phyloP scores from a whole-genome alignment of 352 stramenopile genomes.

The Phytopythium kandeliae region DNA sequence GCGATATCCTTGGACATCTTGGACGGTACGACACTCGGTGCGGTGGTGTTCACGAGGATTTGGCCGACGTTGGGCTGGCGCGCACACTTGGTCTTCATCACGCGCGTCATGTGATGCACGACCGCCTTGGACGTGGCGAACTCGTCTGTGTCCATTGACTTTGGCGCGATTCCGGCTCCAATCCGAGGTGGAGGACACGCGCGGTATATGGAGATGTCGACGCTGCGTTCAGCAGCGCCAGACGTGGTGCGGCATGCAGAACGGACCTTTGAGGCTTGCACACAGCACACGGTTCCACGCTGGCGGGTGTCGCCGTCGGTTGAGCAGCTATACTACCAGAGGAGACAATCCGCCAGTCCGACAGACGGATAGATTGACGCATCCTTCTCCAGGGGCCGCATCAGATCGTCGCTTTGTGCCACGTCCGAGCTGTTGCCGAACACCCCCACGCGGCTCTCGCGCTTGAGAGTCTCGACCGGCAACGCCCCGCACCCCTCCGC shows the following conservation, averaged over 20 bases:
- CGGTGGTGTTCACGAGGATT: conserved; percentile 95
- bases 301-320: conserved; percentile 6
- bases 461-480: conserved; percentile 62
- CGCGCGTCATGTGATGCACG: conserved; percentile 91
- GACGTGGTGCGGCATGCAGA: conserved; percentile 90
- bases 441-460: conserved; percentile 72
- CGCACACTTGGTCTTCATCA: conserved; percentile 88
- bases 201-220: conserved; percentile 34
- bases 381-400: conserved; percentile 21
- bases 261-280: conserved; percentile 94
- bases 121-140: conserved; percentile 95
- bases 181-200: conserved; percentile 74
- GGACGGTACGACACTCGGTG: conserved; percentile 88
- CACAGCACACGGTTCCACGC: conserved; percentile 91
- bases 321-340: not conserved
- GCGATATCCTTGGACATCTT: conserved; percentile 86
- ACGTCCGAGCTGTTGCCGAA: conserved; percentile 92
- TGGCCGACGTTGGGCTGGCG: conserved; percentile 64
- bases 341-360: no score
- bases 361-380: conserved; percentile 13
- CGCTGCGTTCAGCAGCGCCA: conserved; percentile 85
- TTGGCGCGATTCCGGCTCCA: conserved; percentile 65
- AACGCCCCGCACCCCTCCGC: conserved; percentile 24
- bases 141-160: conserved; percentile 87
- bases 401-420: conserved; percentile 35